Percentiles rank a stretch among this genome's conserved stretches.
Evolutionary conservation across 305 asterid species (phyloP).

Genomic region (Coffea humblotiana): DNA sequence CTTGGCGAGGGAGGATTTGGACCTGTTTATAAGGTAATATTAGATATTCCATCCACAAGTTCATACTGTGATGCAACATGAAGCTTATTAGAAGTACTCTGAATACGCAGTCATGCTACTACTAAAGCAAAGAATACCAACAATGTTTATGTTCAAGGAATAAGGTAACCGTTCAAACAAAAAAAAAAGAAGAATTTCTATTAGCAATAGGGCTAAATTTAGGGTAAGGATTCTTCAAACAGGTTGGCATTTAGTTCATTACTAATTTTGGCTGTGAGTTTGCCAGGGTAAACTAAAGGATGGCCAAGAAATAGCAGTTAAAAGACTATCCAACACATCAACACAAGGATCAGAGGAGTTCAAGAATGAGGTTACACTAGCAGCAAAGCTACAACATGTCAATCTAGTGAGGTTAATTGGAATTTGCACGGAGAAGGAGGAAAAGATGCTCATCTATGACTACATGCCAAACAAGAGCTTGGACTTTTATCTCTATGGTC

Average conservation of each 20-base stretch:
- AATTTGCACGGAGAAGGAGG: conserved; percentile 29
- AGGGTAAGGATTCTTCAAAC: too few relatives aligned
- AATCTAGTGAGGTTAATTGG: conserved; percentile 35
- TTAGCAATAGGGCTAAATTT: too few relatives aligned
- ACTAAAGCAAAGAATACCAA: too few relatives aligned
- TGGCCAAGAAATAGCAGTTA: conserved; percentile 39
- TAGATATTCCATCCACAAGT: background rate
- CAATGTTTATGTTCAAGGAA: too few relatives aligned
- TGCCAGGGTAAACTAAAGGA: conserved; percentile 32
- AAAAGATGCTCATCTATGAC: conserved; percentile 38
- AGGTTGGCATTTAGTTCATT: too few relatives aligned
- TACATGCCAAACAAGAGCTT: conserved; percentile 36
- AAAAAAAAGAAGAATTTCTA: too few relatives aligned
- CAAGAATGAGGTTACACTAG: conserved; percentile 34
- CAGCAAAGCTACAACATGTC: conserved; percentile 39
- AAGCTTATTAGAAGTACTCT: too few relatives aligned
- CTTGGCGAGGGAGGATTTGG: conserved; percentile 33
- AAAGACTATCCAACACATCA: conserved; percentile 38
- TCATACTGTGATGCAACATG: too few relatives aligned
- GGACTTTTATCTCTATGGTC: conserved; percentile 37
- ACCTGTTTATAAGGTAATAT: conserved; percentile 29
- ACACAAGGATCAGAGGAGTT: conserved; percentile 42
- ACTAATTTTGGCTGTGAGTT: background rate
- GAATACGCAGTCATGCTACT: too few relatives aligned
- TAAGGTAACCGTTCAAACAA: too few relatives aligned